Percentiles rank a stretch among this genome's conserved stretches.
Evolutionary conservation across 1,284 basidiomycete genomes (phyloP).

Genomic region (Trametes hirsuta): DNA sequence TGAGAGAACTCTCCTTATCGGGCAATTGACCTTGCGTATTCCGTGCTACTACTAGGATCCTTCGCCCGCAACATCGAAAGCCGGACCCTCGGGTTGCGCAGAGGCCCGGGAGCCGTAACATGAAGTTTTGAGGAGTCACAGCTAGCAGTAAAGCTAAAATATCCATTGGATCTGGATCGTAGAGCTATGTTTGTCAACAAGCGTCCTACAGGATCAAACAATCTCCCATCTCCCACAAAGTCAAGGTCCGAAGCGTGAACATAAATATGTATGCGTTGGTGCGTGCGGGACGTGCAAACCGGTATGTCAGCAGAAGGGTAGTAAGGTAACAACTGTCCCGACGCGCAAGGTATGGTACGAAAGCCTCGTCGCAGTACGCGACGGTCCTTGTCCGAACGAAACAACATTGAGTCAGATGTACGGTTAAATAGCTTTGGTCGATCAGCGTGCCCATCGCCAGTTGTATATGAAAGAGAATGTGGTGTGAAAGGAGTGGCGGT

Average conservation of each 20-base stretch:
- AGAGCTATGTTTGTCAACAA: constrained; percentile 11
- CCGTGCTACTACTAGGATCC: too few relatives aligned
- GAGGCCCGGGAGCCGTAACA: too few relatives aligned
- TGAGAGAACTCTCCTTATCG: neutral
- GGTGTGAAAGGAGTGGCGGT: constrained; percentile 16
- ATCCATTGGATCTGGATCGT: constrained; percentile 1
- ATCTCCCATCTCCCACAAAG: constrained; percentile 5
- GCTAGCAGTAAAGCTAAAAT: neutral
- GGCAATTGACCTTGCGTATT: neutral
- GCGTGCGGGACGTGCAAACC: constrained; percentile 14
- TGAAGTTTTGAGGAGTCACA: too few relatives aligned
- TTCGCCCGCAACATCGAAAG: too few relatives aligned
- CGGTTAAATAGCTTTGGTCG: constrained; percentile 6
- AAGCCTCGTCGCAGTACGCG: constrained; percentile 8
- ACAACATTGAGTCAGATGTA: constrained; percentile 5
- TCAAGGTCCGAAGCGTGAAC: constrained; percentile 3
- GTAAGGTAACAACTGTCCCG: constrained; percentile 9
- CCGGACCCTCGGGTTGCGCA: too few relatives aligned
- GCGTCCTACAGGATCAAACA: constrained; percentile 12
- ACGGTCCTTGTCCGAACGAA: constrained; percentile 15
- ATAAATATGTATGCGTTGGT: constrained; percentile 18
- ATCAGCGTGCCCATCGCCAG: constrained; percentile 1
- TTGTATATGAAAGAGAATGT: constrained; percentile 14
- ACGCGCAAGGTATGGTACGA: constrained; percentile 11
- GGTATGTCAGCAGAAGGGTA: constrained; percentile 15